Evolutionary conservation across 768 basidiomycete species (phyloP).

Genomic region (Boletus rex-veris): DNA sequence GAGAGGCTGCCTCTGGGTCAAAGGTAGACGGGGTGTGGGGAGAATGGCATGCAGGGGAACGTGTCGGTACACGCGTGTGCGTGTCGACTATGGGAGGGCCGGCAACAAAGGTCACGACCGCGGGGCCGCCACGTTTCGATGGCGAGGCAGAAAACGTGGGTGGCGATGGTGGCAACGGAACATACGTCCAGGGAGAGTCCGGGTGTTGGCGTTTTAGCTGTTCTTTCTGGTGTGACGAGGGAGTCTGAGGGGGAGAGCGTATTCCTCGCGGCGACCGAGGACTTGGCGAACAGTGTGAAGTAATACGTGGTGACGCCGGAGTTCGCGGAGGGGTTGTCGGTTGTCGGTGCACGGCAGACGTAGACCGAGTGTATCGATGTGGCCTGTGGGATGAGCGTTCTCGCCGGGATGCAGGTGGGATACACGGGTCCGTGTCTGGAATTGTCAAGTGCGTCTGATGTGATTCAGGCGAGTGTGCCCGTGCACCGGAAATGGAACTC

Average conservation of each 20-base stretch:
- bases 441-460: slow-evolving; percentile 23
- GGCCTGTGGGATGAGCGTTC: background rate
- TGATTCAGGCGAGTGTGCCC: slow-evolving; percentile 24
- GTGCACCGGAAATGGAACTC: slow-evolving; percentile 26
- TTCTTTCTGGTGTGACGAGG: slow-evolving; percentile 15
- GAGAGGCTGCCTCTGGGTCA: slow-evolving; percentile 61
- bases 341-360: slow-evolving; percentile 8
- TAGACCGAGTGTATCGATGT: slow-evolving; percentile 13
- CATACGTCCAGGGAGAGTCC: slow-evolving; percentile 27
- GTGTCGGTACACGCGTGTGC: slow-evolving; percentile 7
- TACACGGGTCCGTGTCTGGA: slow-evolving; percentile 20
- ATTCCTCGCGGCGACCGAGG: slow-evolving; percentile 14
- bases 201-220: slow-evolving; percentile 8
- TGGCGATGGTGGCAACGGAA: slow-evolving; percentile 31
- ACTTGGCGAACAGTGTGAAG: slow-evolving; percentile 12
- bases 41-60: slow-evolving; percentile 13
- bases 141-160: slow-evolving; percentile 30
- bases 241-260: slow-evolving; percentile 22
- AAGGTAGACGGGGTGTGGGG: slow-evolving; percentile 39
- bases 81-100: slow-evolving; percentile 15
- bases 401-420: background rate
- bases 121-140: slow-evolving; percentile 19
- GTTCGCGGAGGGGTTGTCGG: slow-evolving; percentile 7
- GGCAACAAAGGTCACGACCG: slow-evolving; percentile 23
- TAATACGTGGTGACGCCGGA: slow-evolving; percentile 3